These are phyloP conservation scores for Rhodamnia argentea DNA, from an alignment of 345 rosid genomes.

Conservation along the genomic window DNA sequence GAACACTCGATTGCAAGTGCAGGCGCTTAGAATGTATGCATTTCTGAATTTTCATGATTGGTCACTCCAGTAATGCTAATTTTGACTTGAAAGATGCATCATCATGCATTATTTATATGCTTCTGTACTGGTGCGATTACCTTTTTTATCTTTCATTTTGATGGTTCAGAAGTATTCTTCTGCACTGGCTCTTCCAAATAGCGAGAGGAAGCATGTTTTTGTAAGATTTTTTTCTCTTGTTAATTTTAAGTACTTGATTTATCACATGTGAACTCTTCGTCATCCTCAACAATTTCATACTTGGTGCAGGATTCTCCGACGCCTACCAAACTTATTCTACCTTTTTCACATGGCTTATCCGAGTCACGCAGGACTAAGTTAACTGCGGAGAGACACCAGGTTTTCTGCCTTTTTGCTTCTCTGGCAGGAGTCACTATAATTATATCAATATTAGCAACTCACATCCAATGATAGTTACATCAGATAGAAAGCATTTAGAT, in stretches of 20 bases:
- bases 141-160: not conserved
- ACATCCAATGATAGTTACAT: not conserved
- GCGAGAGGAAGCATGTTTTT: slow-evolving; percentile 46
- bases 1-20: not conserved
- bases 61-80: not conserved
- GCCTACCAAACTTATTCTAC: slow-evolving; percentile 63
- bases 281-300: not conserved
- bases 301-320: slow-evolving; percentile 77
- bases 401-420: slow-evolving; percentile 8
- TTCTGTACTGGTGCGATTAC: not conserved
- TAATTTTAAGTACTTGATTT: not conserved
- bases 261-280: not conserved
- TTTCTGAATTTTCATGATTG: not conserved
- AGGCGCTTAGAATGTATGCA: not conserved
- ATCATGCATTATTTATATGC: not conserved
- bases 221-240: slow-evolving; percentile 33
- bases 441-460: not conserved
- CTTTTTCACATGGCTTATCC: slow-evolving; percentile 62
- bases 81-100: not conserved
- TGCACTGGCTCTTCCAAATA: slow-evolving; percentile 31
- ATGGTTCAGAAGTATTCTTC: slow-evolving; percentile 51
- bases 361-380: slow-evolving; percentile 74
- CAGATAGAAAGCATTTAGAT: not conserved
- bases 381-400: slow-evolving; percentile 82
- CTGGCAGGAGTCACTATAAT: not conserved